Evolutionary conservation across 2,329 filamentous ascomycete genomes (phyloP).

Genomic region (Penicillium sp.): DNA sequence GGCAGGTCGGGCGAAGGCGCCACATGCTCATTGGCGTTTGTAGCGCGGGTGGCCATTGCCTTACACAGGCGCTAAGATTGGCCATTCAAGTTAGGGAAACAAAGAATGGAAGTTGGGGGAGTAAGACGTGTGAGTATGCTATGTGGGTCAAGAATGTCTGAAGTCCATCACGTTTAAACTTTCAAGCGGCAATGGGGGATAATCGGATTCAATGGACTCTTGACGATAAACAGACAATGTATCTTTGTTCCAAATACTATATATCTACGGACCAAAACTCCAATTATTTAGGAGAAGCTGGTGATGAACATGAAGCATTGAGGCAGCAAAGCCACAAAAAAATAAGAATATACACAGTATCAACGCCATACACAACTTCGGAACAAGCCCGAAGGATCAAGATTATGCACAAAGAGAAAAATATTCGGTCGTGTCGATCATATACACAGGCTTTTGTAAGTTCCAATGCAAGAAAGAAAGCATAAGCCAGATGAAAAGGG

Average conservation of each 20-base stretch:
- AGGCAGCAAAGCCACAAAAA: conserved; percentile 2
- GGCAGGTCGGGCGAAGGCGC: conserved; percentile 22
- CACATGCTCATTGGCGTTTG: conserved; percentile 21
- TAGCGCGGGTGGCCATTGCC: conserved; percentile 38
- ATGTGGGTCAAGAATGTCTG: neutral
- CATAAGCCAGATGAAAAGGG: conserved; percentile 5
- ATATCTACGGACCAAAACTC: neutral
- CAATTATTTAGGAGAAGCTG: neutral
- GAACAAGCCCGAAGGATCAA: conserved; percentile 9
- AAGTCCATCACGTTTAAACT: conserved; percentile 1
- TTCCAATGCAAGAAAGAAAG: conserved; percentile 13
- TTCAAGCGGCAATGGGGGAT: neutral
- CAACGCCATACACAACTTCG: neutral
- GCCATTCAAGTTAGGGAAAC: conserved; percentile 29
- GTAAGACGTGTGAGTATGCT: neutral
- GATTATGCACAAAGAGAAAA: conserved; percentile 18
- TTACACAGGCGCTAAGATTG: conserved; percentile 27
- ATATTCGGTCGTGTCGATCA: conserved; percentile 24
- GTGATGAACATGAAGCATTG: neutral
- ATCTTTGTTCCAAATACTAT: neutral
- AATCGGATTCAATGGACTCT: neutral
- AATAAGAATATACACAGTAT: conserved; percentile 15
- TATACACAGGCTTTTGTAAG: conserved; percentile 18
- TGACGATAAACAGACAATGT: neutral
- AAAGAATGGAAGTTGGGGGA: neutral